These are phyloP conservation scores for Neurospora sp. DNA, from an alignment of 495 filamentous ascomycete genomes.

Conservation along the genomic window DNA sequence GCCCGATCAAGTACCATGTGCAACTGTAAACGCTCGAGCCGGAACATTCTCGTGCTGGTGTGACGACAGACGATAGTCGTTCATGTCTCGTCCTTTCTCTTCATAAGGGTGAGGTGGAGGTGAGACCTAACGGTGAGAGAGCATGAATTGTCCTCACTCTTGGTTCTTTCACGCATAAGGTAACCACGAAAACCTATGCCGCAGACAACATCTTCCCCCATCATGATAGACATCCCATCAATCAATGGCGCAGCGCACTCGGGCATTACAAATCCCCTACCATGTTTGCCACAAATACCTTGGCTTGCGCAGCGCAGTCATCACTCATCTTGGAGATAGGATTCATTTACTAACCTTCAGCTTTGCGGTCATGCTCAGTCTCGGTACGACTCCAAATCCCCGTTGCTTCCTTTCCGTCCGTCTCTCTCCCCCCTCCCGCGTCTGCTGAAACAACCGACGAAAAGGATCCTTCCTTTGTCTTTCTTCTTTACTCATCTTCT, in stretches of 20 bases:
- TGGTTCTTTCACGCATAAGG: background rate
- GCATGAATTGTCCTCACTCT: background rate
- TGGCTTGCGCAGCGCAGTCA: background rate
- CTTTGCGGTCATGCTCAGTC: background rate
- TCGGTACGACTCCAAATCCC: background rate
- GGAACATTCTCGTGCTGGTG: background rate
- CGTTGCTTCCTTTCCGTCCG: background rate
- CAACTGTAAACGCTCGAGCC: background rate
- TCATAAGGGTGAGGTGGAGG: background rate
- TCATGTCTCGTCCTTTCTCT: background rate
- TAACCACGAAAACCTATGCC: background rate
- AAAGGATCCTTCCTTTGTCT: background rate
- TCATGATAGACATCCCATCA: background rate
- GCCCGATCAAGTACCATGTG: background rate
- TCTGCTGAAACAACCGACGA: background rate
- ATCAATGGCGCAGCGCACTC: background rate
- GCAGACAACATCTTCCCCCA: background rate
- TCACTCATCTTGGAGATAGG: background rate
- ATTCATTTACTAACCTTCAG: background rate
- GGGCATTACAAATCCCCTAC: background rate
- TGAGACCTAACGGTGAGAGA: background rate
- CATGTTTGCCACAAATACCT: background rate
- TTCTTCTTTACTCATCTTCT: background rate
- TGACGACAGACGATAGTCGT: background rate
- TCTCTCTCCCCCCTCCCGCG: background rate